Conservation (phyloP, 306 rosid species). For the Citrullus mucosospermus region DNA sequence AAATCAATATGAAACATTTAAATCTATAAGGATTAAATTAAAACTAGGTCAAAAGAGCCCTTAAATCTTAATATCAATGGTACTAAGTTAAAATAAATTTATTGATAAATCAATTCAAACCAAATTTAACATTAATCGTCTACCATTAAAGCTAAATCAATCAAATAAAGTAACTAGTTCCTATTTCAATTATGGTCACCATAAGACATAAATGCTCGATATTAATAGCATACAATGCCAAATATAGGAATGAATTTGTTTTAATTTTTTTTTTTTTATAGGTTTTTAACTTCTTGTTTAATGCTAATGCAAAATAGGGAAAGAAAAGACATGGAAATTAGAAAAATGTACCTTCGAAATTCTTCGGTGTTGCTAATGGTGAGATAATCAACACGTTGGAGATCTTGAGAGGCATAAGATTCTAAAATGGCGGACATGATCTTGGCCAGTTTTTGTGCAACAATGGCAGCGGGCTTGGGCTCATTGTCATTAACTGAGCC, state of each 20-base stretch:
- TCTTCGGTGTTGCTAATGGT: constrained; percentile 84
- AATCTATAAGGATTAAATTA: too few species aligned
- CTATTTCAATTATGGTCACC: not conserved
- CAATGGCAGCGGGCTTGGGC: constrained; percentile 52
- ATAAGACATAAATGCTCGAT: not conserved
- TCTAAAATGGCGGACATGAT: constrained; percentile 86
- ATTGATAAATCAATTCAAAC: not conserved
- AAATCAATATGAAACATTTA: too few species aligned
- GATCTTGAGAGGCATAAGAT: constrained; percentile 72
- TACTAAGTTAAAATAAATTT: too few species aligned
- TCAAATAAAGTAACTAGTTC: not conserved
- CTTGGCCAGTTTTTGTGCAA: constrained; percentile 50
- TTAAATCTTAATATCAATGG: too few species aligned
- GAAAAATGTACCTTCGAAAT: constrained; percentile 56
- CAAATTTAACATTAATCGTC: not conserved
- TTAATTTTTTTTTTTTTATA: too few species aligned
- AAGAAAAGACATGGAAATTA: not conserved
- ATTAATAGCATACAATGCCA: not conserved
- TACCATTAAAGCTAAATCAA: not conserved
- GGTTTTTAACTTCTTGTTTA: not conserved
- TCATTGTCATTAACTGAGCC: constrained; percentile 42
- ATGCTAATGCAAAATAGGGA: not conserved
- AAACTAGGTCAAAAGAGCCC: too few species aligned
- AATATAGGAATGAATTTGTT: not conserved
- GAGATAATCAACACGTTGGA: constrained; percentile 45